phyloP scores from a whole-genome alignment of 2,329 filamentous ascomycete species.

The Incumbomyces delicatus region DNA sequence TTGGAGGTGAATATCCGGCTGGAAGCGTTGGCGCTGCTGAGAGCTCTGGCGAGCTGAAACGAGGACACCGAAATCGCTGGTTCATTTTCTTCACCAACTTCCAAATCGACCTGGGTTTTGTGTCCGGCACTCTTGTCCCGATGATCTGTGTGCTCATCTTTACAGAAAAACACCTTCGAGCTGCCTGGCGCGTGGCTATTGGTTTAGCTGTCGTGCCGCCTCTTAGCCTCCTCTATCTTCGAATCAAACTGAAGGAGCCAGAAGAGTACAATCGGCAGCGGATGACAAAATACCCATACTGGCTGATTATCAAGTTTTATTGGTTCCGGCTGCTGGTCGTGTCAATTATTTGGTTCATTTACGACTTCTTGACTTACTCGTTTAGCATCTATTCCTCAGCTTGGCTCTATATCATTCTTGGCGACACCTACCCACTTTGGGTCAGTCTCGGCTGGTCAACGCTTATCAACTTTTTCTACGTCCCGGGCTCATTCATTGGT shows the following conservation, averaged over 20 bases:
- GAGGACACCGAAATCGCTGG: conserved; percentile 76
- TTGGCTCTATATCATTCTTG: conserved; percentile 50
- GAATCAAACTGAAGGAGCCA: conserved; percentile 64
- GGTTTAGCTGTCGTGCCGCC: conserved; percentile 74
- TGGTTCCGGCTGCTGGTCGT: conserved; percentile 62
- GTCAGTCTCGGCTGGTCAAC: conserved; percentile 81
- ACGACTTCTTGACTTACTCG: conserved; percentile 75
- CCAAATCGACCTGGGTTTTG: conserved; percentile 78
- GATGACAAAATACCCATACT: conserved; percentile 52
- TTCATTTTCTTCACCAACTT: conserved; percentile 85
- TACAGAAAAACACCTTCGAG: conserved; percentile 54
- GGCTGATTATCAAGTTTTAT: conserved; percentile 55
- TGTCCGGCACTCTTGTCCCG: conserved; percentile 68
- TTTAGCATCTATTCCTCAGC: conserved; percentile 77
- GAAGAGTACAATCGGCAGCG: conserved; percentile 64
- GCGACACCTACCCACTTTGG: conserved; percentile 53
- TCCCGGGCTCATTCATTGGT: conserved; percentile 70
- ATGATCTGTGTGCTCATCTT: conserved; percentile 53
- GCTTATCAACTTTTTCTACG: conserved; percentile 78
- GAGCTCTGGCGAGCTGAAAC: conserved; percentile 69
- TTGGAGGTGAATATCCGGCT: conserved; percentile 49
- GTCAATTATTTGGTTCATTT: conserved; percentile 74
- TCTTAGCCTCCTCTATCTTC: conserved; percentile 58
- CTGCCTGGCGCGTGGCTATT: conserved; percentile 72
- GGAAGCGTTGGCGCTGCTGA: conserved; percentile 79